These are phyloP conservation scores for Phytophthora brassicae DNA, from an alignment of 352 stramenopile genomes.

Conservation along the genomic window DNA sequence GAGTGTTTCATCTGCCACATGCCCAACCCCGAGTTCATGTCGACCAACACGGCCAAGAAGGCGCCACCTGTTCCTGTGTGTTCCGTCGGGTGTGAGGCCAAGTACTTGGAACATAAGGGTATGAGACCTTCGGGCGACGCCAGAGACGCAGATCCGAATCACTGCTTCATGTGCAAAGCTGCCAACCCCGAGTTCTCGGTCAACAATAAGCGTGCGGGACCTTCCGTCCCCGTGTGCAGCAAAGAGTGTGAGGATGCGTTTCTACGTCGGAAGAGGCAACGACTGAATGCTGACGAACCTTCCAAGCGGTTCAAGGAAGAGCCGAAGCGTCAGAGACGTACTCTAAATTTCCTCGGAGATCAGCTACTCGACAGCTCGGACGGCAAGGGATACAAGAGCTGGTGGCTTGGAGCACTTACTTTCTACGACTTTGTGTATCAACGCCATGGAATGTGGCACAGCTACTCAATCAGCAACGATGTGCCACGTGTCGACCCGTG, in stretches of 20 bases:
- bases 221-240: constrained; percentile 63
- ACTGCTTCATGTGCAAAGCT: constrained; percentile 68
- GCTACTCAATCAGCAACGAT: constrained; percentile 77
- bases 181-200: constrained; percentile 68
- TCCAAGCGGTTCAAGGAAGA: constrained; percentile 44
- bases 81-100: constrained; percentile 52
- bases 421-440: constrained; percentile 89
- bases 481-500: constrained; percentile 65
- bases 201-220: constrained; percentile 49
- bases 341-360: constrained; percentile 76
- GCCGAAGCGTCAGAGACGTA: constrained; percentile 48
- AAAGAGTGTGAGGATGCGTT: constrained; percentile 68
- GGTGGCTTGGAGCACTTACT: constrained; percentile 79
- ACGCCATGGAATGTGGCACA: constrained; percentile 86
- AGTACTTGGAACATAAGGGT: constrained; percentile 58
- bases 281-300: constrained; percentile 18
- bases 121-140: constrained; percentile 37
- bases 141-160: constrained; percentile 26
- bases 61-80: constrained; percentile 61
- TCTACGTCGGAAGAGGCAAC: constrained; percentile 43
- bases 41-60: constrained; percentile 56
- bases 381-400: constrained; percentile 83
- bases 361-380: constrained; percentile 72
- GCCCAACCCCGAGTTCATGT: constrained; percentile 68
- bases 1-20: constrained; percentile 63